Evolutionary conservation across 305 asterid genomes (phyloP).

Genomic region (Fraxinus velutina): DNA sequence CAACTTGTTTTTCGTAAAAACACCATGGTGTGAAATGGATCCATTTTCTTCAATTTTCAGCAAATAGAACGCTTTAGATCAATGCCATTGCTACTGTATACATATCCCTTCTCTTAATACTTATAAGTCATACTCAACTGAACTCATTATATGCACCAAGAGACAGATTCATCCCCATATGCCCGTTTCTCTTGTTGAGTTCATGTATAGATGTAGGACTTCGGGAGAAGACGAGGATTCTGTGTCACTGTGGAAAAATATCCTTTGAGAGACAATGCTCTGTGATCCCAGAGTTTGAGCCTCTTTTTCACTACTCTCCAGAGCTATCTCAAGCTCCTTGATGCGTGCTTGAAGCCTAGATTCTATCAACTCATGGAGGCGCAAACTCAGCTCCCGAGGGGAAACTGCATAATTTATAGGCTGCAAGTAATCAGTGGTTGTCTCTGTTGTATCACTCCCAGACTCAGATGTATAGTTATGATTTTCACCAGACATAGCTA

Average conservation of each 20-base stretch:
- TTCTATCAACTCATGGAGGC: constrained; percentile 63
- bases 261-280: constrained; percentile 16
- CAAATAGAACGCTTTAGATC: background rate
- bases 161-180: constrained; percentile 5
- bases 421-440: constrained; percentile 21
- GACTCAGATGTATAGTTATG: constrained; percentile 22
- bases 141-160: constrained; percentile 8
- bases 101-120: constrained; percentile 10
- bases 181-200: constrained; percentile 7
- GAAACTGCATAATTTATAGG: constrained; percentile 56
- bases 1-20: constrained; percentile 10
- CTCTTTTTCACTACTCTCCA: constrained; percentile 27
- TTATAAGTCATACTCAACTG: constrained; percentile 17
- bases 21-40: constrained; percentile 3
- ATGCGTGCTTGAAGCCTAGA: constrained; percentile 52
- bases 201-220: constrained; percentile 30
- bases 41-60: constrained; percentile 2
- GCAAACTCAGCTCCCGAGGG: constrained; percentile 55
- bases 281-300: constrained; percentile 31
- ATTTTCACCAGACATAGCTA: constrained; percentile 21
- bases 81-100: background rate
- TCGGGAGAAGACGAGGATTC: constrained; percentile 34
- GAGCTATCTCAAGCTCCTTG: constrained; percentile 56
- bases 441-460: constrained; percentile 28
- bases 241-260: constrained; percentile 23